A percentile compares a stretch with the other conserved stretches of the same genome.
Conservation (phyloP, 225 moss, liverwort and hornwort species). For the Antitrichia curtipendula region DNA sequence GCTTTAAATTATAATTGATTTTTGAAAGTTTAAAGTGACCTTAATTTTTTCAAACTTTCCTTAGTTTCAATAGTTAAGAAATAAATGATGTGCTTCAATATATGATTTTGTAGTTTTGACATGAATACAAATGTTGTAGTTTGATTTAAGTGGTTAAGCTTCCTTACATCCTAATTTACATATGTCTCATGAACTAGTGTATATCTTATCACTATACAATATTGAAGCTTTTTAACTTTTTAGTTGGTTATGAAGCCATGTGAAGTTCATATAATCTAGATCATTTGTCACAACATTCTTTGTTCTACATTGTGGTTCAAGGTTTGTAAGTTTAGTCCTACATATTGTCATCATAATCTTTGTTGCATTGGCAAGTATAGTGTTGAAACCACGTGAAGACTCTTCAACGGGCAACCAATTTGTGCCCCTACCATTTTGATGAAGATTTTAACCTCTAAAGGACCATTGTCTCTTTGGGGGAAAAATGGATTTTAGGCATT, state of each 20-base stretch:
- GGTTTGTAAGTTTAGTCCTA: background rate
- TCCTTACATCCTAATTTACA: background rate
- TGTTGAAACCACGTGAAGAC: fast-evolving
- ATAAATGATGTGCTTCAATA: too few relatives aligned
- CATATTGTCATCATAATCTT: background rate
- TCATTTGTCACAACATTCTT: background rate
- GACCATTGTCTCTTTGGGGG: fast-evolving
- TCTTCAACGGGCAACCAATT: background rate
- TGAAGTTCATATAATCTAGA: background rate
- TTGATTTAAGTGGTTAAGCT: background rate
- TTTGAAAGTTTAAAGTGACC: too few relatives aligned
- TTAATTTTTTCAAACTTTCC: fast-evolving
- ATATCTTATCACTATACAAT: too few relatives aligned
- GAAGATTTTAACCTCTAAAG: background rate
- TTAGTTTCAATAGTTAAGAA: too few relatives aligned
- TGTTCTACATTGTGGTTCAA: background rate
- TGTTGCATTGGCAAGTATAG: background rate
- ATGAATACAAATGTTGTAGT: too few relatives aligned
- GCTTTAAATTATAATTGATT: fast-evolving
- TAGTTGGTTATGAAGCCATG: background rate
- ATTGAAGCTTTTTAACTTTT: fast-evolving
- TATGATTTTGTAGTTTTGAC: fast-evolving
- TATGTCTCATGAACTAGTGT: background rate
- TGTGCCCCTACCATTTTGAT: background rate
- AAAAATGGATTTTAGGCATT: background rate